Conservation (phyloP, 768 basidiomycete species). For the Brasilioporus rufonigricans region DNA sequence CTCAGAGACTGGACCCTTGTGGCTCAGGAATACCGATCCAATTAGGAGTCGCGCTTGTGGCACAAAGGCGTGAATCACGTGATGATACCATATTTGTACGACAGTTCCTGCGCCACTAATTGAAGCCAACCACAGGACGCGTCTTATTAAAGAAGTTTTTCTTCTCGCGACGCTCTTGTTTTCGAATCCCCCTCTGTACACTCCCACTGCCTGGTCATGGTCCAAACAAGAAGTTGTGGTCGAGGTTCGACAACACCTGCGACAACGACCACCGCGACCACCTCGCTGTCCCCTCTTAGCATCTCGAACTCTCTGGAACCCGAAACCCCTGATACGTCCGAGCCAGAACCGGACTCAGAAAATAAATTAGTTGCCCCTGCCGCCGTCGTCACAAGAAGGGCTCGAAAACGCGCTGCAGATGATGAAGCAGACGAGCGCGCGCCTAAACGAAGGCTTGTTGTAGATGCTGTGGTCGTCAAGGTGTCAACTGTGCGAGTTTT, state of each 20-base stretch:
- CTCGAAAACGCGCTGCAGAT: constrained; percentile 34
- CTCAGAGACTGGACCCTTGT: too few relatives aligned
- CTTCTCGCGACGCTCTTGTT: constrained; percentile 14
- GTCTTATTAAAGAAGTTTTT: constrained; percentile 20
- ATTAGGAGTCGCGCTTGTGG: constrained; percentile 30
- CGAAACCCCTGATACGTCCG: constrained; percentile 56
- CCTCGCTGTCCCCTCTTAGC: constrained; percentile 51
- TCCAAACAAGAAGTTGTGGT: constrained; percentile 17
- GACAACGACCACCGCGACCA: constrained; percentile 34
- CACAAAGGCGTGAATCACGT: constrained; percentile 22
- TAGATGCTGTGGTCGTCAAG: constrained; percentile 24
- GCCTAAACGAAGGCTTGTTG: constrained; percentile 35
- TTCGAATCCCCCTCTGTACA: background rate
- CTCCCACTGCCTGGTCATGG: constrained; percentile 15
- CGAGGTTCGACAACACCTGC: constrained; percentile 20
- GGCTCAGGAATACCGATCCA: too few relatives aligned
- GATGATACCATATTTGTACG: constrained; percentile 3
- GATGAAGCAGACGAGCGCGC: constrained; percentile 31
- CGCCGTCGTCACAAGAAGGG: constrained; percentile 7
- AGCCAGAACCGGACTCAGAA: constrained; percentile 19
- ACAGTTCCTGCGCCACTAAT: constrained; percentile 28
- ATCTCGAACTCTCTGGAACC: constrained; percentile 42
- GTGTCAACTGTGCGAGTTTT: constrained; percentile 3
- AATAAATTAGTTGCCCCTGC: constrained; percentile 1
- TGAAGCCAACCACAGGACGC: constrained; percentile 14